phyloP scores from a whole-genome alignment of 805 yeast species.

The Candida gorgasii region DNA sequence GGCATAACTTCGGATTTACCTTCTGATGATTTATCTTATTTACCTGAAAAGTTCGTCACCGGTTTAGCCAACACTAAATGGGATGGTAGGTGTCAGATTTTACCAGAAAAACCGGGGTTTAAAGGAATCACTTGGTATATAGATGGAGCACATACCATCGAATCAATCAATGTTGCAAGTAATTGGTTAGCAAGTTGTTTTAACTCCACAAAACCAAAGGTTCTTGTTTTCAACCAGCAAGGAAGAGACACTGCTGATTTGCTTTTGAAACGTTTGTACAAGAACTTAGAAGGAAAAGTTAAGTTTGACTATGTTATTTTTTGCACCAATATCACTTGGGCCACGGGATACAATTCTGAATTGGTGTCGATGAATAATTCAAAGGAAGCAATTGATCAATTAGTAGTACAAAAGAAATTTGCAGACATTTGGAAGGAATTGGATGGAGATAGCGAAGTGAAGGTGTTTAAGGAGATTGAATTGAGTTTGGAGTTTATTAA shows the following conservation, averaged over 20 bases:
- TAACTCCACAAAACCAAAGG: slow-evolving; percentile 21
- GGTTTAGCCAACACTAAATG: slow-evolving; percentile 75
- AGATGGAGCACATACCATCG: slow-evolving; percentile 96
- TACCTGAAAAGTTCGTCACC: slow-evolving; percentile 50
- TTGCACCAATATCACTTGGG: slow-evolving; percentile 91
- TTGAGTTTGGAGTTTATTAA: slow-evolving; percentile 57
- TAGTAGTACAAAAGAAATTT: slow-evolving; percentile 76
- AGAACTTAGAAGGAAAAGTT: slow-evolving; percentile 35
- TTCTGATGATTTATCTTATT: slow-evolving; percentile 19
- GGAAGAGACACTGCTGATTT: slow-evolving; percentile 75
- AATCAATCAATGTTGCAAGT: slow-evolving; percentile 80
- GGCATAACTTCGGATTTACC: slow-evolving; percentile 37
- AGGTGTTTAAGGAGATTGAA: slow-evolving; percentile 75
- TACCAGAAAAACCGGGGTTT: slow-evolving; percentile 40
- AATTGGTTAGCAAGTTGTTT: slow-evolving; percentile 60
- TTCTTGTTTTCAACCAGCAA: slow-evolving; percentile 90
- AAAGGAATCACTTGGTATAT: slow-evolving; percentile 68
- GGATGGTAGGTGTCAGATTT: slow-evolving; percentile 95
- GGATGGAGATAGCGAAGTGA: slow-evolving; percentile 35
- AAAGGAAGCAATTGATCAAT: slow-evolving; percentile 71
- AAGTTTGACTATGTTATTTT: slow-evolving; percentile 77
- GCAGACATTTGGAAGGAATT: slow-evolving; percentile 67
- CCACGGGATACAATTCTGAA: slow-evolving; percentile 81
- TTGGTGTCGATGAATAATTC: slow-evolving; percentile 84
- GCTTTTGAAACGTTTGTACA: slow-evolving; percentile 55